Evolutionary conservation across 805 yeast species (phyloP), one percentile per base, ranked within the genome.

Genomic region (Nakazawaea ernobii): DNA sequence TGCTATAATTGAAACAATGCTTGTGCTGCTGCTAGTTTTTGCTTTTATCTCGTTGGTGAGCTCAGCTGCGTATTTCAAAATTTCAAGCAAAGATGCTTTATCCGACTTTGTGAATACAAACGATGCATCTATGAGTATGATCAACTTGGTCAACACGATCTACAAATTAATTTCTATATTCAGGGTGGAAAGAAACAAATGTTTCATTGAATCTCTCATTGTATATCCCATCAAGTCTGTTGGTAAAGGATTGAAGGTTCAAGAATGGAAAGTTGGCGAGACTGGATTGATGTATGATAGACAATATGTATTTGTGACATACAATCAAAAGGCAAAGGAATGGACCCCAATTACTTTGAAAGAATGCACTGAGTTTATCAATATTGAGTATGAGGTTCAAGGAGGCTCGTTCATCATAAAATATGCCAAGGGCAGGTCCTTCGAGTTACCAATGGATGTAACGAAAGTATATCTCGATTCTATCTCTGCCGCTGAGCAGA

Each of bases 261-360:
- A 50, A 9, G 49, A 57, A 42, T 63, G 67, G 67, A 51, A 51
- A n/a, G 42, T 60, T 11, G 55, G 52, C 38, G 43, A 46, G 11
- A 54, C 54, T 42, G 67, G 67, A 2, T 52, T 63, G 27, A 55
- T 52, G 46, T 56, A 57, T 32, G 65, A 63, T 44, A 51, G 66
- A 43, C 61, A 59, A 46, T 63, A 53, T 41, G 48, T 53, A 46
- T 38, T 44, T 38, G 38, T 17, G 6, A 32, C 27, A 8, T 38
- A n/a, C 26, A 14, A 32, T 26, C 27, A 39, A 6, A 37, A 43
- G 30, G 17, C 9, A 30, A 32, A 38, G 11, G 35, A 20, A 5
- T 59, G 57, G 36, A 48, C 39, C 7, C 52, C 55, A 2, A 13
- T 57, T 4, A 52, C 55, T 1, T 49, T 56, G 48, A 53, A 52